Conservation (phyloP, 345 rosid species). For the Anastatica hierochuntica region DNA sequence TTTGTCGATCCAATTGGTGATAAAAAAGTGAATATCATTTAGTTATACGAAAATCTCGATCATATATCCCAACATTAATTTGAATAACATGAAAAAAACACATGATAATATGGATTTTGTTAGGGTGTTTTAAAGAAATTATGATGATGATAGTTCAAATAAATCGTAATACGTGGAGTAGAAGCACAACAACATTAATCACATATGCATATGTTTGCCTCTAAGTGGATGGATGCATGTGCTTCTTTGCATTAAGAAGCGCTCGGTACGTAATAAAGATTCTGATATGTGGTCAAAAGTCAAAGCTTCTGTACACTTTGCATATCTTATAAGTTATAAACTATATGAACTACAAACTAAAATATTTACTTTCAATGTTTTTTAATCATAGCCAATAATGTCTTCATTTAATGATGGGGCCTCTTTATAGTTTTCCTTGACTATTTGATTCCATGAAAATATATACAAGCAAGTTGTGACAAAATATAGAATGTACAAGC, state of each 20-base stretch:
- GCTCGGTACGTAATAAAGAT: conserved; percentile 13
- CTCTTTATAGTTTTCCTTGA: conserved; percentile 2
- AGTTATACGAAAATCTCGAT: too few relatives aligned
- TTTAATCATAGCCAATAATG: conserved; percentile 17
- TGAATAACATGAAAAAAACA: background rate
- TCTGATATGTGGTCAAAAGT: conserved; percentile 24
- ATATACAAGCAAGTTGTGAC: too few relatives aligned
- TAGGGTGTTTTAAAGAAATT: background rate
- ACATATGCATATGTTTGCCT: conserved; percentile 23
- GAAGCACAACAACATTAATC: conserved; percentile 21
- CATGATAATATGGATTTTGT: background rate
- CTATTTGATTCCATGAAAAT: background rate
- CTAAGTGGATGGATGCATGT: conserved; percentile 19
- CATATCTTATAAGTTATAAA: background rate
- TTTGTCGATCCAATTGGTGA: too few relatives aligned
- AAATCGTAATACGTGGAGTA: conserved; percentile 15
- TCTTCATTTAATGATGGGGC: background rate
- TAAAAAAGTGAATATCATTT: too few relatives aligned
- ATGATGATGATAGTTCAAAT: too few relatives aligned
- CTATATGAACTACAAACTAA: too few relatives aligned
- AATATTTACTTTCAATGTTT: conserved; percentile 1
- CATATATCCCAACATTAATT: too few relatives aligned
- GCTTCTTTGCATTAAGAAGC: conserved; percentile 20
- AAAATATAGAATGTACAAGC: too few relatives aligned
- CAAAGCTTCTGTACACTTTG: conserved; percentile 9